Percentiles rank a stretch among this genome's conserved stretches.
Evolutionary conservation across 805 yeast species (phyloP).

Genomic region (Sporopachydermia lactativora): DNA sequence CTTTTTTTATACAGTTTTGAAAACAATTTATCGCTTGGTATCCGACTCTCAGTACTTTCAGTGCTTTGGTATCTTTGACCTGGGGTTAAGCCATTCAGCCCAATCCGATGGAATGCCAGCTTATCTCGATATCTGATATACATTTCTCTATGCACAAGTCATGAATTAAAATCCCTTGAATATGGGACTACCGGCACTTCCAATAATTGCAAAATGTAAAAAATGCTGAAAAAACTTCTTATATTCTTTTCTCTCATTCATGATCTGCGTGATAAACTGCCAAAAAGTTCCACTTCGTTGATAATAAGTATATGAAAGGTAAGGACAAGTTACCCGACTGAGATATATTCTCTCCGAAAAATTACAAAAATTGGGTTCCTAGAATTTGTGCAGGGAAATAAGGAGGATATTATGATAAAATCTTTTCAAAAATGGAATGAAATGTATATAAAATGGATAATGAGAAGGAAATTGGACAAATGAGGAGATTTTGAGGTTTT

Average conservation of each 20-base stretch:
- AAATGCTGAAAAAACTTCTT: slow-evolving; percentile 1
- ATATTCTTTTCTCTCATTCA: background rate
- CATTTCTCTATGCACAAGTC: slow-evolving; percentile 1
- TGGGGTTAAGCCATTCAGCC: slow-evolving; percentile 1
- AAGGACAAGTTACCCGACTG: slow-evolving; percentile 1
- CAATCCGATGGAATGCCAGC: slow-evolving; percentile 1
- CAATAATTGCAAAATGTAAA: background rate
- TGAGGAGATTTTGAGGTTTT: background rate
- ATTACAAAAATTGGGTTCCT: background rate
- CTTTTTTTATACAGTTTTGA: background rate
- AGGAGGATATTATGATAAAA: background rate
- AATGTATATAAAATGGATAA: slow-evolving; percentile 1
- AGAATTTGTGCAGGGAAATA: slow-evolving; percentile 1
- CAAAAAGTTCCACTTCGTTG: slow-evolving; percentile 1
- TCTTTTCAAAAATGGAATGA: slow-evolving; percentile 1
- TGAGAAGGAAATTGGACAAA: slow-evolving; percentile 1
- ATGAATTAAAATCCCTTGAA: background rate
- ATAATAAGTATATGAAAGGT: slow-evolving; percentile 1
- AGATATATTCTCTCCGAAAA: slow-evolving; percentile 1
- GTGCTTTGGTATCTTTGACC: slow-evolving; percentile 1
- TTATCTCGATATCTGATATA: slow-evolving; percentile 1
- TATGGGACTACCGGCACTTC: slow-evolving; percentile 1
- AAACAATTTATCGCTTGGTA: slow-evolving; percentile 1
- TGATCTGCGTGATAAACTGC: slow-evolving; percentile 1
- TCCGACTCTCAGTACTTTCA: slow-evolving; percentile 1